phyloP scores from a whole-genome alignment of 176 grass and related monocot species.

The Zoysia pacifica region DNA sequence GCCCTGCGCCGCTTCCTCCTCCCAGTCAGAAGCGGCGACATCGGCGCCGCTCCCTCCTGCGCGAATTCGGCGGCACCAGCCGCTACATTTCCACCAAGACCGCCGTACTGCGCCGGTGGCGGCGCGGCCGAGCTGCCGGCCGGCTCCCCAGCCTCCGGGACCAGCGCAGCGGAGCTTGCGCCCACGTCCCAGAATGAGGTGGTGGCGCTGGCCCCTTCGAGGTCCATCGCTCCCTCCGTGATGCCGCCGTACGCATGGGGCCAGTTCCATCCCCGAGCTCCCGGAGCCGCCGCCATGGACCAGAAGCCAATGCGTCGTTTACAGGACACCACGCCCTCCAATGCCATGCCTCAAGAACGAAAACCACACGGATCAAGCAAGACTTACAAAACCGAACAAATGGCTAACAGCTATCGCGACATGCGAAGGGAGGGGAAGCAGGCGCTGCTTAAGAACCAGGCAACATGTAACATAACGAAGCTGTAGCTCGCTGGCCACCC shows the following conservation, averaged over 20 bases:
- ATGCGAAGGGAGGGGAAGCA: conserved; percentile 8
- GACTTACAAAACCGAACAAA: background rate
- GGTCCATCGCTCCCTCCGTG: conserved; percentile 12
- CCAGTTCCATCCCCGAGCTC: conserved; percentile 41
- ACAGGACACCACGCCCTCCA: conserved; percentile 75
- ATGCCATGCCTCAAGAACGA: conserved; percentile 47
- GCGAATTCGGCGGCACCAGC: background rate
- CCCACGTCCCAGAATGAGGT: background rate
- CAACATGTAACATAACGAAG: conserved; percentile 33
- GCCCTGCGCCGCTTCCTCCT: conserved; percentile 67
- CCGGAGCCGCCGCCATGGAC: conserved; percentile 29
- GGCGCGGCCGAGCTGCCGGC: conserved; percentile 9
- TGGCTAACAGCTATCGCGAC: background rate
- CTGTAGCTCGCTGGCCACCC: background rate
- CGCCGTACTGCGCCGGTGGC: background rate
- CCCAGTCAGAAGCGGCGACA: background rate
- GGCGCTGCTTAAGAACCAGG: background rate
- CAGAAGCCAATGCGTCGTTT: conserved; percentile 42
- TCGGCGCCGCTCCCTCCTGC: background rate
- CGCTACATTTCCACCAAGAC: background rate
- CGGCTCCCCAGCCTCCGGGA: conserved; percentile 5
- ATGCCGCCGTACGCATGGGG: conserved; percentile 10
- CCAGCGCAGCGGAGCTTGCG: conserved; percentile 42
- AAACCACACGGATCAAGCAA: background rate
- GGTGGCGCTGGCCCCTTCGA: conserved; percentile 3